Conservation (phyloP, 306 rosid genomes). For the Biancaea sappan region DNA sequence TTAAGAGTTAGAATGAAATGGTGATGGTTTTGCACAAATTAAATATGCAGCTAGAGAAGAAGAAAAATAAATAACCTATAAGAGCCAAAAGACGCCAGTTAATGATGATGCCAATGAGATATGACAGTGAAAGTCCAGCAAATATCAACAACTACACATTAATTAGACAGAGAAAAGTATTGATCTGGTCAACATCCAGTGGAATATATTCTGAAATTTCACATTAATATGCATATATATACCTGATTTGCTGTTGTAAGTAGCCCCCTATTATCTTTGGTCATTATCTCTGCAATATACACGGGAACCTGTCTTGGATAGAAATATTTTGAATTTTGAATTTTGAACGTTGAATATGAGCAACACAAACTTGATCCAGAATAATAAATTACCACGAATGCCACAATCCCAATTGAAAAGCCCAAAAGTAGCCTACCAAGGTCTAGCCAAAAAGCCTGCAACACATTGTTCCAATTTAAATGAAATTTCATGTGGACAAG, state of each 20-base stretch:
- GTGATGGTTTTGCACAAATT: not conserved
- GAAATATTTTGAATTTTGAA: not conserved
- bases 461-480: too few species aligned
- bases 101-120: constrained; percentile 34
- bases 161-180: not conserved
- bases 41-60: too few species aligned
- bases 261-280: not conserved
- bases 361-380: not conserved
- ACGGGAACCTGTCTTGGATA: not conserved
- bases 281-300: not conserved
- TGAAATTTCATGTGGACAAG: too few species aligned
- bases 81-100: constrained; percentile 51
- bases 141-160: not conserved
- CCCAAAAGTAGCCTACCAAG: not conserved
- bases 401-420: not conserved
- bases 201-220: not conserved
- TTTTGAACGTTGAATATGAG: not conserved
- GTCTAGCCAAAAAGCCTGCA: not conserved
- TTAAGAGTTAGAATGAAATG: not conserved
- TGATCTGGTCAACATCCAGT: not conserved
- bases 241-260: not conserved
- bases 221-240: not conserved
- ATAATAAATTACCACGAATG: not conserved
- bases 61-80: constrained; percentile 17
- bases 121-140: not conserved